These are phyloP conservation scores for Aspergillus proliferans DNA, from an alignment of 2,329 filamentous ascomycete genomes.

Conservation along the genomic window DNA sequence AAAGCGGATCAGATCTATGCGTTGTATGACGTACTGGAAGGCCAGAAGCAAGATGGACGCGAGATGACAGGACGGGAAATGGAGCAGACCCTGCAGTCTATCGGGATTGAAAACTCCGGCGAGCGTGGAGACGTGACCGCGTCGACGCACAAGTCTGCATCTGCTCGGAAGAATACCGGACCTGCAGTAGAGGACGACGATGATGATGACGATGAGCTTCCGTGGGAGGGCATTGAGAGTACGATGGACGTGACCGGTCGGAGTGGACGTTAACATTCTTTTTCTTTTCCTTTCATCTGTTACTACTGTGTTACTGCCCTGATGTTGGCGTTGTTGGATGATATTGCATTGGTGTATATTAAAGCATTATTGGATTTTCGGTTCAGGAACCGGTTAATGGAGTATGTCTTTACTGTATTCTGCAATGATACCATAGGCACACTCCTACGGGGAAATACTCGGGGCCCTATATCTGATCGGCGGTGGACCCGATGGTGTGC, in stretches of 20 bases:
- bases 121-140: conserved; percentile 19
- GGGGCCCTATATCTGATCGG: not conserved
- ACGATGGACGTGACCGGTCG: conserved; percentile 34
- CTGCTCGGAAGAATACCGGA: conserved; percentile 14
- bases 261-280: conserved; percentile 10
- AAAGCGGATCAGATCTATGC: conserved; percentile 77
- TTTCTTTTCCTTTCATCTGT: not conserved
- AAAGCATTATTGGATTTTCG: not conserved
- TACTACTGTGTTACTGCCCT: not conserved
- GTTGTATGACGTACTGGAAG: conserved; percentile 77
- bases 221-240: conserved; percentile 41
- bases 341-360: conserved; percentile 5
- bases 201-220: conserved; percentile 35
- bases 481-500: not conserved
- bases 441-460: not conserved
- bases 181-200: conserved; percentile 17
- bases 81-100: conserved; percentile 55
- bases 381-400: too few species aligned
- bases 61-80: conserved; percentile 58
- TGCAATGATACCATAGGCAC: not conserved
- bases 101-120: conserved; percentile 30
- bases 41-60: conserved; percentile 62
- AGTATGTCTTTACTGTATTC: not conserved
- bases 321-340: not conserved
- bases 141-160: conserved; percentile 22